Conservation (phyloP, 768 basidiomycete species). For the Udeniomyces megalosporus region DNA sequence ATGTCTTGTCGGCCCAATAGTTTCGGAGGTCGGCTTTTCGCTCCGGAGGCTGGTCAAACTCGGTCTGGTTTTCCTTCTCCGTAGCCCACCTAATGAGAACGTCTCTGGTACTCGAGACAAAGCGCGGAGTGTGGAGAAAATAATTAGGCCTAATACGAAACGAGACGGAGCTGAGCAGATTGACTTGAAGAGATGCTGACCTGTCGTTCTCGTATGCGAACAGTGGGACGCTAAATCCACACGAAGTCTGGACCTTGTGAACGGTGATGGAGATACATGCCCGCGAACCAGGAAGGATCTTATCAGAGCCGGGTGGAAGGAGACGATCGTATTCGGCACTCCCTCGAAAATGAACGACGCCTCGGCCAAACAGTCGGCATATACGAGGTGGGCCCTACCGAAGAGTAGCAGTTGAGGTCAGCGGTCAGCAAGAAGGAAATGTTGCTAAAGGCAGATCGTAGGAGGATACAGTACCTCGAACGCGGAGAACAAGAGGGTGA, state of each 20-base stretch:
- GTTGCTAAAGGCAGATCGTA: neutral
- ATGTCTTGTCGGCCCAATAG: neutral
- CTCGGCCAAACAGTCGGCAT: constrained; percentile 7
- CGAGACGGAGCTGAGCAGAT: neutral
- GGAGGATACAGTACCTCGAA: neutral
- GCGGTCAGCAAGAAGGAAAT: neutral
- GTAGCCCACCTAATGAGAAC: neutral
- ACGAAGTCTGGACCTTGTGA: constrained; percentile 2
- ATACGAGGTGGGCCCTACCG: constrained; percentile 10
- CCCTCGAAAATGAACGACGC: neutral
- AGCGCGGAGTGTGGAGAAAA: neutral
- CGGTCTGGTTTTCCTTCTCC: neutral
- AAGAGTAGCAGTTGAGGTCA: too few species aligned
- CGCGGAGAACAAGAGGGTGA: constrained; percentile 17
- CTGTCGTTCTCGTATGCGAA: constrained; percentile 6
- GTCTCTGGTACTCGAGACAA: neutral
- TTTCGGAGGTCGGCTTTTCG: neutral
- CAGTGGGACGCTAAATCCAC: constrained; percentile 4
- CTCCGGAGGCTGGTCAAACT: neutral
- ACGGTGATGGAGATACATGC: neutral
- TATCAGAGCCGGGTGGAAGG: neutral
- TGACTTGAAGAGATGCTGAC: neutral
- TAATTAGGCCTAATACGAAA: neutral
- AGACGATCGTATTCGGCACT: neutral
- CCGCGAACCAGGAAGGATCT: neutral